Evolutionary conservation across 176 grass and related monocot genomes (phyloP).

Genomic region (Phyllostachys edulis): DNA sequence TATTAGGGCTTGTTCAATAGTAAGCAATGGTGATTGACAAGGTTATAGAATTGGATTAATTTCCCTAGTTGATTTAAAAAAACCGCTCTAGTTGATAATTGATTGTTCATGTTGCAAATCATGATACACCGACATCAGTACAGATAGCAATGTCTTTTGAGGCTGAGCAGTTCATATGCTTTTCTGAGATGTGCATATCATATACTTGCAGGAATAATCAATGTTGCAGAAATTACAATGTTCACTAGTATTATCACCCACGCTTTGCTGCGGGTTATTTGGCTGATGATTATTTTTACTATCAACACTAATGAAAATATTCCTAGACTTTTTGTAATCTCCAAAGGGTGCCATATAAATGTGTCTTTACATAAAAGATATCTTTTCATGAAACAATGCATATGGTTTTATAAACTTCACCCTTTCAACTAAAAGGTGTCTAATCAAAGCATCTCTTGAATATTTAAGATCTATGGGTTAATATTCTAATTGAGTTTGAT

Average conservation of each 20-base stretch:
- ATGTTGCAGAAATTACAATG: not conserved
- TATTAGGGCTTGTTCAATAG: not conserved
- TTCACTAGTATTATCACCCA: not conserved
- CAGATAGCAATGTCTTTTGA: not conserved
- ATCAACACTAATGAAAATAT: too few species aligned
- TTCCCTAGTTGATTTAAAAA: constrained; percentile 6
- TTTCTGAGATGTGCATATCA: not conserved
- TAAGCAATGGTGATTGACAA: not conserved
- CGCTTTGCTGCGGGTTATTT: too few species aligned
- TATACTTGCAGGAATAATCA: not conserved
- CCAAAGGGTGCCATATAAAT: too few species aligned
- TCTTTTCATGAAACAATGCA: too few species aligned
- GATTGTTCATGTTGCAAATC: constrained; percentile 6
- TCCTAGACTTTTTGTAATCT: too few species aligned
- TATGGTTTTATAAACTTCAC: too few species aligned
- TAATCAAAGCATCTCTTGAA: too few species aligned
- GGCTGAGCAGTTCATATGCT: not conserved
- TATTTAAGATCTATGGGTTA: too few species aligned
- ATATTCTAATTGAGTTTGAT: too few species aligned
- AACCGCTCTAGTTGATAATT: not conserved
- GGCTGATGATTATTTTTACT: too few species aligned
- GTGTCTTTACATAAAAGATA: too few species aligned
- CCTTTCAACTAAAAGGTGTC: too few species aligned
- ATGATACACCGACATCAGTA: not conserved
- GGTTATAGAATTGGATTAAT: not conserved